Conservation (phyloP, 495 filamentous ascomycete genomes). For the Neohortaea acidophila region DNA sequence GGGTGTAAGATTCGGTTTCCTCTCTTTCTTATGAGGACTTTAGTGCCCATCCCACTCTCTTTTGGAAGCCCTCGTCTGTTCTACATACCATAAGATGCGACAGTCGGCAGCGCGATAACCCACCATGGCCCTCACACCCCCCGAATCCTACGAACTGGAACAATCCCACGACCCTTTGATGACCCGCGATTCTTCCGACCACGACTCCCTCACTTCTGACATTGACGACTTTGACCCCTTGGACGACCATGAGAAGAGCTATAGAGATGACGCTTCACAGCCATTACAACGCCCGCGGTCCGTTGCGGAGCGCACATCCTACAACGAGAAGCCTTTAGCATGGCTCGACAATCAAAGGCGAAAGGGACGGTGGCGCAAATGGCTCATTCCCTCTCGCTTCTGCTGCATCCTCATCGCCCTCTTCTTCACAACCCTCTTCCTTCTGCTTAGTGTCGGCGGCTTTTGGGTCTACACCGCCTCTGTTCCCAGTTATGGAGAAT, state of each 20-base stretch:
- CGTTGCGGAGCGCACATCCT: constrained; percentile 3
- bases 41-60: too few relatives aligned
- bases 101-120: too few relatives aligned
- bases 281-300: constrained; percentile 1
- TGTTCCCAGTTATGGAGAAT: constrained; percentile 26
- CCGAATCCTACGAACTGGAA: constrained; percentile 15
- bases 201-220: constrained; percentile 16
- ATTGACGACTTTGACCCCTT: constrained; percentile 29
- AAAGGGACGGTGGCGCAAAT: constrained; percentile 9
- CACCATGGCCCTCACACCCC: constrained; percentile 10
- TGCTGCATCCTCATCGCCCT: constrained; percentile 22
- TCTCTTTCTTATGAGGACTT: too few relatives aligned
- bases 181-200: constrained; percentile 19
- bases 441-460: constrained; percentile 25
- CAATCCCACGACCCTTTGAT: not conserved
- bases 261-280: constrained; percentile 14
- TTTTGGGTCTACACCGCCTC: constrained; percentile 25
- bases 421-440: constrained; percentile 20
- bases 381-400: constrained; percentile 18
- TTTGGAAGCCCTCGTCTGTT: too few relatives aligned
- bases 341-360: constrained; percentile 3
- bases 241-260: constrained; percentile 17
- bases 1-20: too few relatives aligned
- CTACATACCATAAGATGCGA: too few relatives aligned
- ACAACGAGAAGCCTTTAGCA: not conserved